phyloP scores from a whole-genome alignment of 495 filamentous ascomycete species.

The Penicillium ochrochloron region DNA sequence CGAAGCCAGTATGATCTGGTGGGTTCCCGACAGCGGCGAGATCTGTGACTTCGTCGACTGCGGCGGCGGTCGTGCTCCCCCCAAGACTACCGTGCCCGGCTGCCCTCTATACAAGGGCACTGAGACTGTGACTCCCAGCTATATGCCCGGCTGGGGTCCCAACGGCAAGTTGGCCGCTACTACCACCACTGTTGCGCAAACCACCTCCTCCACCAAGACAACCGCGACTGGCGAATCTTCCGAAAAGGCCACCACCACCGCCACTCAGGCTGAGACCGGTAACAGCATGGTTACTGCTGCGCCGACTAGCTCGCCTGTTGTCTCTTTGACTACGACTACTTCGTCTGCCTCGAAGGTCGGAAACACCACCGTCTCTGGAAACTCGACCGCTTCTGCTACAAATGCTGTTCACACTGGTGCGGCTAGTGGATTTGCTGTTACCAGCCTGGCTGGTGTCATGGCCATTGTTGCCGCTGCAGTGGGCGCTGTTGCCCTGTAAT shows the following conservation, averaged over 20 bases:
- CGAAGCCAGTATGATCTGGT: slow-evolving; percentile 54
- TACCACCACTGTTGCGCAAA: slow-evolving; percentile 23
- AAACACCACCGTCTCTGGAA: not conserved
- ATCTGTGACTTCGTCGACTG: slow-evolving; percentile 66
- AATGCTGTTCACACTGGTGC: slow-evolving; percentile 16
- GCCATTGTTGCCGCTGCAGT: slow-evolving; percentile 40
- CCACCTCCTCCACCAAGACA: slow-evolving; percentile 12
- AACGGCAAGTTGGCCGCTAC: slow-evolving; percentile 29
- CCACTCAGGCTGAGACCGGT: not conserved
- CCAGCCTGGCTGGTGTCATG: slow-evolving; percentile 23
- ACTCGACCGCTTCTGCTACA: slow-evolving; percentile 20
- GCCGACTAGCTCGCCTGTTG: slow-evolving; percentile 21
- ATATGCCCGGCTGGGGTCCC: slow-evolving; percentile 46
- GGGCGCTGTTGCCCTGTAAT: slow-evolving; percentile 26
- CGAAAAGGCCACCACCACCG: not conserved
- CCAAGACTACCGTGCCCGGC: slow-evolving; percentile 62
- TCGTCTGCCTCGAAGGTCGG: slow-evolving; percentile 13
- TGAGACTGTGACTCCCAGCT: slow-evolving; percentile 55
- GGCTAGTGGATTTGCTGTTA: slow-evolving; percentile 13
- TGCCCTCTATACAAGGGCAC: slow-evolving; percentile 63
- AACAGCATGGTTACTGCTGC: slow-evolving; percentile 25
- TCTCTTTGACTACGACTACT: slow-evolving; percentile 24
- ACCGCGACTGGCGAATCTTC: slow-evolving; percentile 8
- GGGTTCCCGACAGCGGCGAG: slow-evolving; percentile 60
- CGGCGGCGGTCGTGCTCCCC: slow-evolving; percentile 65